Percentiles rank a stretch among this genome's conserved stretches.
These are phyloP conservation scores for Platanthera guangdongensis DNA, from an alignment of 106 monocot species.

Conservation along the genomic window DNA sequence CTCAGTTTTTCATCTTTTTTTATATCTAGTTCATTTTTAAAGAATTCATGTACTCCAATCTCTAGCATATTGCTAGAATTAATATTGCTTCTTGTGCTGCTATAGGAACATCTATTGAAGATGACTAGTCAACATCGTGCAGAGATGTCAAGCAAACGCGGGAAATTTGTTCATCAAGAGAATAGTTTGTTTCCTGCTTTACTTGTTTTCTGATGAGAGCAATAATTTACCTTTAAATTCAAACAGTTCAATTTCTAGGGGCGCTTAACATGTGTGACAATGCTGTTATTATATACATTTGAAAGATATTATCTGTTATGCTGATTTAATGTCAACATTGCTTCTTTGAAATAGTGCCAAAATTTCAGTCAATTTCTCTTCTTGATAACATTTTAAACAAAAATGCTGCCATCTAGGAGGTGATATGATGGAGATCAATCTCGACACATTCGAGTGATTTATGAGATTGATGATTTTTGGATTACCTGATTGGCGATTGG, in stretches of 20 bases:
- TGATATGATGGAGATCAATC: too few relatives aligned
- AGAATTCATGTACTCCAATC: background rate
- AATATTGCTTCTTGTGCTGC: background rate
- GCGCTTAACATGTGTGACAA: background rate
- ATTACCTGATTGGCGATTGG: too few relatives aligned
- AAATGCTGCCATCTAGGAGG: background rate
- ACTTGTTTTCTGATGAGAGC: background rate
- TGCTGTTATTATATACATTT: background rate
- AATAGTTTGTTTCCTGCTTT: constrained; percentile 41
- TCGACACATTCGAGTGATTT: too few relatives aligned
- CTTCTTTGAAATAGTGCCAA: background rate
- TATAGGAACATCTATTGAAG: constrained; percentile 75
- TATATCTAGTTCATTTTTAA: background rate
- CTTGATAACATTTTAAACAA: background rate
- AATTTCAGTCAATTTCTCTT: background rate
- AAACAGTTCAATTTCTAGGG: background rate
- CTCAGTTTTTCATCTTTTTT: background rate
- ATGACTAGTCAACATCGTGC: constrained; percentile 85
- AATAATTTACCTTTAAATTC: background rate
- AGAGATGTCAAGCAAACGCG: constrained; percentile 79
- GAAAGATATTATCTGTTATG: background rate
- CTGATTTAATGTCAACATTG: background rate
- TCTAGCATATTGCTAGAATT: background rate
- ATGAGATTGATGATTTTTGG: too few relatives aligned
- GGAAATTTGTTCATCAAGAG: constrained; percentile 31